phyloP scores from a whole-genome alignment of 2,329 filamentous ascomycete genomes.

The Claviceps sp. region DNA sequence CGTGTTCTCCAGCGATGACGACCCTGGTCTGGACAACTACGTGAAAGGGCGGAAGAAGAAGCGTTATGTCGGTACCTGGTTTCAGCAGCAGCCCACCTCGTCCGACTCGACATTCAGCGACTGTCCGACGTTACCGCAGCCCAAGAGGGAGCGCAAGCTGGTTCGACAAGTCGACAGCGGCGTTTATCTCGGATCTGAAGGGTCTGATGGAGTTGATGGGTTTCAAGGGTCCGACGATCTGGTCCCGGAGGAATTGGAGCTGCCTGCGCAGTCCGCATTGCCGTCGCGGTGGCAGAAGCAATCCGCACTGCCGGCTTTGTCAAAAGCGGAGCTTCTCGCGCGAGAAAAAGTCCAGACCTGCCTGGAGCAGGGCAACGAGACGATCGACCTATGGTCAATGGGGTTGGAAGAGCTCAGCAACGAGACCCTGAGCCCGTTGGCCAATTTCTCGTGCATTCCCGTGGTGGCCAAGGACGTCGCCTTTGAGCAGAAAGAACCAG shows the following conservation, averaged over 20 bases:
- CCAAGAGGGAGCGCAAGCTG: slow-evolving; percentile 34
- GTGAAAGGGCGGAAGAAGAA: slow-evolving; percentile 42
- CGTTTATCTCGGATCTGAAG: slow-evolving; percentile 54
- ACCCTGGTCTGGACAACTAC: slow-evolving; percentile 54
- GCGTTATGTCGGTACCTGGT: slow-evolving; percentile 56
- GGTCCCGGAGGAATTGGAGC: slow-evolving; percentile 17
- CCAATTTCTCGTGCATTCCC: slow-evolving; percentile 40
- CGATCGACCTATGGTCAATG: slow-evolving; percentile 47
- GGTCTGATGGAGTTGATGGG: slow-evolving; percentile 18
- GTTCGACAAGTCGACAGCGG: slow-evolving; percentile 53
- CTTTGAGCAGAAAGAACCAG: slow-evolving; percentile 45
- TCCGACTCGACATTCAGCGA: slow-evolving; percentile 35
- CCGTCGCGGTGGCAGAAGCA: slow-evolving; percentile 24
- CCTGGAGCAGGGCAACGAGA: slow-evolving; percentile 44
- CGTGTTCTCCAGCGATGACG: slow-evolving; percentile 61
- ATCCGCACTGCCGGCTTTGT: slow-evolving; percentile 16
- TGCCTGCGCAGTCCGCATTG: slow-evolving; percentile 21
- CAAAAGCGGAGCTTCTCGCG: slow-evolving; percentile 30
- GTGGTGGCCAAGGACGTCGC: slow-evolving; percentile 41
- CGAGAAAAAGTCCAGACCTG: slow-evolving; percentile 35
- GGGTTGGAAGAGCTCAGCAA: slow-evolving; percentile 41
- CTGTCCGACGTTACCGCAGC: slow-evolving; percentile 20
- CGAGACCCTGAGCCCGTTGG: slow-evolving; percentile 42
- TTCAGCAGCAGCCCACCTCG: slow-evolving; percentile 41
- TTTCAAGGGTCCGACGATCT: slow-evolving; percentile 39